Percentiles rank a stretch among this genome's conserved stretches.
Evolutionary conservation across 805 yeast genomes (phyloP).

Genomic region (Isabelozyma pseudorhagii): DNA sequence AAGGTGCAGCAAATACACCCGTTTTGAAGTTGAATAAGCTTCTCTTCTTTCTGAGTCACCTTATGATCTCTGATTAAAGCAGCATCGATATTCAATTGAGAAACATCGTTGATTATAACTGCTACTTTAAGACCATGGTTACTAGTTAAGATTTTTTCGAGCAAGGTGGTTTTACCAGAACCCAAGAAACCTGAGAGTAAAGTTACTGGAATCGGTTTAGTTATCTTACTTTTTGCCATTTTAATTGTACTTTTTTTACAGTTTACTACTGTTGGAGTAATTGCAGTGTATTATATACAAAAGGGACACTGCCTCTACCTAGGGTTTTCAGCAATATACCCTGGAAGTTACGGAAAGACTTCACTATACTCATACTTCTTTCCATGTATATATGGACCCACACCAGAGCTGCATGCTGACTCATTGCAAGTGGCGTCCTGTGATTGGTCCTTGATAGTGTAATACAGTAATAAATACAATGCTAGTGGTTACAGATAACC

Average conservation of each 20-base stretch:
- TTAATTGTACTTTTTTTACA: no score
- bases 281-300: no score
- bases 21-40: constrained; percentile 43
- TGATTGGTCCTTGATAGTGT: not conserved
- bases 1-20: constrained; percentile 50
- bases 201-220: constrained; percentile 40
- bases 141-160: constrained; percentile 39
- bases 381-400: no score
- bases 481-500: not conserved
- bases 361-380: no score
- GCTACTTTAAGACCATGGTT: constrained; percentile 42
- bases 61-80: constrained; percentile 35
- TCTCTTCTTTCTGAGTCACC: constrained; percentile 39
- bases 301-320: no score
- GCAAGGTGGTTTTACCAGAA: constrained; percentile 45
- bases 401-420: not conserved
- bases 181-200: constrained; percentile 47
- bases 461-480: not conserved
- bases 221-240: not conserved
- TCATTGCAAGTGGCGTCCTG: not conserved
- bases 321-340: not conserved
- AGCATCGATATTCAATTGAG: constrained; percentile 44
- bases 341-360: not conserved
- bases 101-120: constrained; percentile 45
- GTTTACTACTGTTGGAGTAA: no score